Evolutionary conservation across 352 stramenopile genomes (phyloP).

Genomic region (Elongisporangium anandrum): DNA sequence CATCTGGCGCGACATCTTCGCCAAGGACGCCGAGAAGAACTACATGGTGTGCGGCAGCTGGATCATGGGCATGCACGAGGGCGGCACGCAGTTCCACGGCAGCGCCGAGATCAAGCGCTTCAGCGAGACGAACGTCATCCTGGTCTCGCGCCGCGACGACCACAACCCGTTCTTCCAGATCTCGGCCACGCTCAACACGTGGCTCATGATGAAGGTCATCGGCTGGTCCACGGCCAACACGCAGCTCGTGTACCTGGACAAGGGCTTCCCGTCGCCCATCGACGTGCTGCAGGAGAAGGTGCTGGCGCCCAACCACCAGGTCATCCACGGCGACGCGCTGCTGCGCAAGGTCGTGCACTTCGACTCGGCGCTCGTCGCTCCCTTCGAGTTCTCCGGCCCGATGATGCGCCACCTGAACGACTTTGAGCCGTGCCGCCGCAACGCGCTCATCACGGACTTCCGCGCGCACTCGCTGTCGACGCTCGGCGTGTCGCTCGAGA

Average conservation of each 20-base stretch:
- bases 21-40: slow-evolving; percentile 1
- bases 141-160: slow-evolving; percentile 39
- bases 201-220: slow-evolving; percentile 28
- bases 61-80: background rate
- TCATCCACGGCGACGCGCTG: slow-evolving; percentile 25
- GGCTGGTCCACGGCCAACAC: slow-evolving; percentile 28
- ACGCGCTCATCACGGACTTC: slow-evolving; percentile 16
- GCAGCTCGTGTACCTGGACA: slow-evolving; percentile 39
- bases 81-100: slow-evolving; percentile 5
- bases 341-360: slow-evolving; percentile 33
- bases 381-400: slow-evolving; percentile 31
- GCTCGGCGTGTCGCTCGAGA: slow-evolving; percentile 13
- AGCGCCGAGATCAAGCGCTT: background rate
- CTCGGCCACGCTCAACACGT: slow-evolving; percentile 31
- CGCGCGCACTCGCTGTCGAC: slow-evolving; percentile 15
- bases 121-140: slow-evolving; percentile 10
- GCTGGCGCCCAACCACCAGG: slow-evolving; percentile 16
- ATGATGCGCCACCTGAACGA: slow-evolving; percentile 47
- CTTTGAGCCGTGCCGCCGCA: slow-evolving; percentile 29
- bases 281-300: slow-evolving; percentile 41
- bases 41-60: slow-evolving; percentile 4
- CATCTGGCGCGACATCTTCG: background rate
- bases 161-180: slow-evolving; percentile 61
- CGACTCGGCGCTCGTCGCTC: slow-evolving; percentile 23
- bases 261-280: slow-evolving; percentile 30